Evolutionary conservation across 2,329 filamentous ascomycete species (phyloP).

Genomic region (Cordyceps pruinosa): DNA sequence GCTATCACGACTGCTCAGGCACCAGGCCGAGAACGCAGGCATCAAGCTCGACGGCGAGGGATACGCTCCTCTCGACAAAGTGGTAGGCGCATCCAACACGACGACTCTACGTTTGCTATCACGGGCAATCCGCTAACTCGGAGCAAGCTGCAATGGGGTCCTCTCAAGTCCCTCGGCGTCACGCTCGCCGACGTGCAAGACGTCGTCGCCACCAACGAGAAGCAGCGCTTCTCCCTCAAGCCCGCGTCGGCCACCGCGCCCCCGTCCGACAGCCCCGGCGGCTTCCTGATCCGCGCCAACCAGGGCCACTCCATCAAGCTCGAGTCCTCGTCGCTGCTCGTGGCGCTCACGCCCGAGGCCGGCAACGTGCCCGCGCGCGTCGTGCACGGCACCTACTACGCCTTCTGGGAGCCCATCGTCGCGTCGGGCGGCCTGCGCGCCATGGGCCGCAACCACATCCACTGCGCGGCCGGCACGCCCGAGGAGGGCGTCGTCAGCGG

Average conservation of each 20-base stretch:
- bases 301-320: constrained; percentile 84
- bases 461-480: constrained; percentile 74
- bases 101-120: background rate
- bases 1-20: constrained; percentile 46
- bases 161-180: constrained; percentile 62
- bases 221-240: constrained; percentile 82
- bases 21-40: constrained; percentile 51
- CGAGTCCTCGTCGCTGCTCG: constrained; percentile 64
- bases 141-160: constrained; percentile 45
- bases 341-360: constrained; percentile 53
- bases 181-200: constrained; percentile 66
- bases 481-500: constrained; percentile 60
- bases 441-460: constrained; percentile 84
- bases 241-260: constrained; percentile 14
- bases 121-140: background rate
- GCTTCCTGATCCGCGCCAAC: constrained; percentile 88
- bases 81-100: constrained; percentile 39
- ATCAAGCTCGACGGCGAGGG: constrained; percentile 53
- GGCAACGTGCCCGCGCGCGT: constrained; percentile 58
- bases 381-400: constrained; percentile 85
- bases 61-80: constrained; percentile 49
- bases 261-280: constrained; percentile 38
- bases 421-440: constrained; percentile 67
- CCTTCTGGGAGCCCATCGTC: constrained; percentile 69
- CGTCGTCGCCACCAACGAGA: constrained; percentile 70